Evolutionary conservation across 176 grass and related monocot species (phyloP).

Genomic region (Microstegium vimineum): DNA sequence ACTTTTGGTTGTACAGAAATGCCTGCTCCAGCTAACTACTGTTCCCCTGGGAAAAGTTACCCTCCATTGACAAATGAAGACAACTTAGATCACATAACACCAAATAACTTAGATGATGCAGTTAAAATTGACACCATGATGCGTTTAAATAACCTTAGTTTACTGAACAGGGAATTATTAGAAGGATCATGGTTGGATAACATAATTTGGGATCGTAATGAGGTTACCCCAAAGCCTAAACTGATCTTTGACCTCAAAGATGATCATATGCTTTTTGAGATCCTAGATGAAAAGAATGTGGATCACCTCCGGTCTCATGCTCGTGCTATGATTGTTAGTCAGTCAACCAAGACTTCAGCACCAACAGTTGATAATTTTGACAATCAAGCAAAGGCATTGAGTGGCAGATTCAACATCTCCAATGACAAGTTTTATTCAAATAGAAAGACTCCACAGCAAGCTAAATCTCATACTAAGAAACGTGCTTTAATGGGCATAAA

Average conservation of each 20-base stretch:
- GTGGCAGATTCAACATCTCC: slow-evolving; percentile 77
- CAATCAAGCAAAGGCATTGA: slow-evolving; percentile 44
- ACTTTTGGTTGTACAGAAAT: slow-evolving; percentile 46
- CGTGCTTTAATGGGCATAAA: slow-evolving; percentile 69
- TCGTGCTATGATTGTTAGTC: slow-evolving; percentile 76
- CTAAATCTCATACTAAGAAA: slow-evolving; percentile 90
- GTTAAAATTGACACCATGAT: slow-evolving; percentile 39
- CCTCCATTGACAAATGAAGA: slow-evolving; percentile 34
- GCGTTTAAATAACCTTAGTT: slow-evolving; percentile 59
- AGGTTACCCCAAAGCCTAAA: slow-evolving; percentile 69
- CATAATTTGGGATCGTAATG: slow-evolving; percentile 79
- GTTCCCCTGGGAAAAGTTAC: slow-evolving; percentile 16
- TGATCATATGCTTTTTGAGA: slow-evolving; percentile 97
- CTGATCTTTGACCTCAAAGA: slow-evolving; percentile 93
- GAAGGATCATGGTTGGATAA: slow-evolving; percentile 84
- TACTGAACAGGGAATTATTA: slow-evolving; percentile 74
- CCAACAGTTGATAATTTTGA: slow-evolving; percentile 49
- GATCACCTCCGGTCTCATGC: slow-evolving; percentile 85
- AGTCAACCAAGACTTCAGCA: slow-evolving; percentile 46
- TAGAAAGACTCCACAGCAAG: slow-evolving; percentile 70
- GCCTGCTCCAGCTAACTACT: slow-evolving; percentile 39
- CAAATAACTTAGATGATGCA: slow-evolving; percentile 34
- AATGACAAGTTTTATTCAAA: slow-evolving; percentile 97
- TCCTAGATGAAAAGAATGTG: slow-evolving; percentile 68
- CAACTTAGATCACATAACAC: slow-evolving; percentile 19